A percentile compares a stretch with the other conserved stretches of the same genome.
Conservation (phyloP, 1,284 basidiomycete species). For the Ustilago loliicola region DNA sequence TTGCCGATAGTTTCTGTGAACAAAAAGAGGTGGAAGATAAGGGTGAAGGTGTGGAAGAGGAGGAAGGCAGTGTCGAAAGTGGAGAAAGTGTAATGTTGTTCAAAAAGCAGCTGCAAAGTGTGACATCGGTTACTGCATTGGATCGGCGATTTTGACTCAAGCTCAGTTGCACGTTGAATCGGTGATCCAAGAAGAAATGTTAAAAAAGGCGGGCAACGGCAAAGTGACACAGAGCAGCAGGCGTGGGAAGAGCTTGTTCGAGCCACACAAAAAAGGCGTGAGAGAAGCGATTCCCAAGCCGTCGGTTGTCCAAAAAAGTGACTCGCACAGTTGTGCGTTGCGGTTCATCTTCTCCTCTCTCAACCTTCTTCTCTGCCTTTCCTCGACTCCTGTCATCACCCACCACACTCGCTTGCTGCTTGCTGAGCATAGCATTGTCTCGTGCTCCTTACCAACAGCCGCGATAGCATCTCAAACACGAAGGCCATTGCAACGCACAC, state of each 20-base stretch:
- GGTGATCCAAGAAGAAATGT: slow-evolving; percentile 36
- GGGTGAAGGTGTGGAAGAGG: not conserved
- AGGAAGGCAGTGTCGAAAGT: slow-evolving; percentile 1
- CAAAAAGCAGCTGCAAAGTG: slow-evolving; percentile 7
- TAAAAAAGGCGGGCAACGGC: not conserved
- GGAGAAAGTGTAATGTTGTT: slow-evolving; percentile 13
- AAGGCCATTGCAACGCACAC: not conserved
- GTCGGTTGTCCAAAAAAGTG: slow-evolving; percentile 36
- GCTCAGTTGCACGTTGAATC: slow-evolving; percentile 15
- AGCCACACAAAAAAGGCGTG: not conserved
- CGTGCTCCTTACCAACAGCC: not conserved
- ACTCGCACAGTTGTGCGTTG: slow-evolving; percentile 10
- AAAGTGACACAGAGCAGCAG: not conserved
- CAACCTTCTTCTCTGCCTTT: slow-evolving; percentile 2
- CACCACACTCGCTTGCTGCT: slow-evolving; percentile 1
- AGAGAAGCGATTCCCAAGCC: slow-evolving; percentile 3
- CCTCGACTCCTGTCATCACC: not conserved
- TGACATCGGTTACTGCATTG: slow-evolving; percentile 4
- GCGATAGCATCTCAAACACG: slow-evolving; percentile 1
- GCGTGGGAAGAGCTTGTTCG: not conserved
- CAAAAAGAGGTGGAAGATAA: not conserved
- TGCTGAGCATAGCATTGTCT: slow-evolving; percentile 1
- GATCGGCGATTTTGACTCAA: slow-evolving; percentile 28
- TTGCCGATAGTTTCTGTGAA: not conserved
- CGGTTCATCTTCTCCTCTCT: not conserved